Base-by-base conservation (phyloP, 1,139 yeast genomes). In the Scheffersomyces stambukii region DNA sequence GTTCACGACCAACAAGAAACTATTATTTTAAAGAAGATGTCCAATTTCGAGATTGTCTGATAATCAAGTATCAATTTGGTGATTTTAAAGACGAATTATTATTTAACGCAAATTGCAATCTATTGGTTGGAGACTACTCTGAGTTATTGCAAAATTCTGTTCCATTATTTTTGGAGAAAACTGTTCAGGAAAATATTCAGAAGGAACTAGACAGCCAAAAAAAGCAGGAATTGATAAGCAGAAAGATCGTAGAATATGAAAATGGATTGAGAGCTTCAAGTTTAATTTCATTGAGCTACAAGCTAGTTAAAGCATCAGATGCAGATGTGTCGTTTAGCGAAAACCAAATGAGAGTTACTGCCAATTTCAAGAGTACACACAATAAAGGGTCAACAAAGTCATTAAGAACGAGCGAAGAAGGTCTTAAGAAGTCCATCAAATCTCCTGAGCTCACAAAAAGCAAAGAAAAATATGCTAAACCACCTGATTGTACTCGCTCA, bases 21-120 rank as follows among this genome's bases (percentile, higher is more conserved):
- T 72, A 76, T 38, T 72, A 70, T 33, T 81, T 79, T 43, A 53
- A 60, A 23, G 91, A 81, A 42, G 93, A 82, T 54, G 75, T 80
- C 7, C 54, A 65, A 10, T 57, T 78, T 37, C 73, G 74, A 37
- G 88, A 79, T 35, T 79, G 76, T 42, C 57, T 61, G 29, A 66
- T 79, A 3, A 60, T 81, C 16, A 69, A 65, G 21, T 70, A 57
- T 42, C 70, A 69, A 35, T 61, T 80, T 35, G 66, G 66, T 31
- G 88, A 79, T 47, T 81, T 80, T 44, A 64, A 76, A 39, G 85
- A 79, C 45, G 63, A 63, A 12, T 60, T 53, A 30, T 45, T 65
- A 27, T 65, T 64, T 37, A 38, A 40, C 16, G 46, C 48, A 22
- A 53, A 63, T 33, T 46, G 53, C 21, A 47, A 63, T 33, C 42